Evolutionary conservation across 2,329 filamentous ascomycete species (phyloP), one percentile per base, ranked within the genome.

Genomic region (Aspergillus sp.): DNA sequence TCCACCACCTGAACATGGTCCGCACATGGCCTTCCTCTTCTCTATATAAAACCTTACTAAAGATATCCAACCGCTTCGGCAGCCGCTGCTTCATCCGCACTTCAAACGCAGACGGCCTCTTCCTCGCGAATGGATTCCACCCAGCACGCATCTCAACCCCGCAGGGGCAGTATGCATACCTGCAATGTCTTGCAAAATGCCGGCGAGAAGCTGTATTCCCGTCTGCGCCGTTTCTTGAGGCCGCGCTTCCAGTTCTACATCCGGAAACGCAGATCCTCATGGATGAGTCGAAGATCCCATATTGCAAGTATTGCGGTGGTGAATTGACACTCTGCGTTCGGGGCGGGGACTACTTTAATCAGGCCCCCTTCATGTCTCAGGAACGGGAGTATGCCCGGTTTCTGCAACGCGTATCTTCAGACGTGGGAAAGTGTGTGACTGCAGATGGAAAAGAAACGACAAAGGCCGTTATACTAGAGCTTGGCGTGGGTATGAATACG

Each of bases 401-500:
- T 22, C 20, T 59, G 13, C 49, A 55, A 17, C 53, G 38, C 1
- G 38, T 49, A 11, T 17, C 20, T 15, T 3, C 3, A 17, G 36
- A 26, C 13, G 3, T 17, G 7, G 13, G n/a, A 20, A 13, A 12
- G 18, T 15, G 18, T 4, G 26, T 30, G 8, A 30, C 26, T 30
- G 26, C 26, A 30, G 26, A 30, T 1, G 9, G 26, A 30, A 9
- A 9, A 11, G 9, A 8, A 4, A 30, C 3, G 6, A 30, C 20
- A 1, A 41, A 13, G 5, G 48, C 36, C 4, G 64, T 67, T 2
- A 52, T 66, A 41, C 48, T 67, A 9, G 64, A 66, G 48, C 41
- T 67, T 5, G 65, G 64, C 0, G 64, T 64, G 17, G 65, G 64
- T 3, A 22, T 66, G 43, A 66, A 66, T 12, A 67, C 65, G 1